phyloP scores from a whole-genome alignment of 2,329 filamentous ascomycete species.

The Trichoderma gracile region DNA sequence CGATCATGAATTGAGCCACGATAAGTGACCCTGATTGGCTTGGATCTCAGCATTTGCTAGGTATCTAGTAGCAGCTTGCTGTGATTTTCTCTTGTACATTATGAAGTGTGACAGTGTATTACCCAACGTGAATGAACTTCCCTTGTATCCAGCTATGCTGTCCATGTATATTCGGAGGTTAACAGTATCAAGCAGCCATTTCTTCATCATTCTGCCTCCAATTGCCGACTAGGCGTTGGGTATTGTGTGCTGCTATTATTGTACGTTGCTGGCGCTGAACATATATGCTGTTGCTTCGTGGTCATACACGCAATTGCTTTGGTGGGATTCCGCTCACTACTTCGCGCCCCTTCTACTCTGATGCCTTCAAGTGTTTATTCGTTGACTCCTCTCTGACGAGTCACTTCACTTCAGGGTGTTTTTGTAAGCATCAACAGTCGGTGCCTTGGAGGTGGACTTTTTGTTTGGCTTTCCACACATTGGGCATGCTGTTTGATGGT shows the following conservation, averaged over 20 bases:
- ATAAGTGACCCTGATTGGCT: too few relatives aligned
- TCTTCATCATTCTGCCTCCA: not conserved
- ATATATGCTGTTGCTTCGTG: not conserved
- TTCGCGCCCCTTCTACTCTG: not conserved
- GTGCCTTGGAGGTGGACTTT: slow-evolving; percentile 51
- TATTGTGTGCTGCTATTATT: not conserved
- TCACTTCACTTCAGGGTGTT: slow-evolving; percentile 57
- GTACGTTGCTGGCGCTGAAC: not conserved
- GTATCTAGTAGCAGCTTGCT: not conserved
- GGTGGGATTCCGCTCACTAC: slow-evolving; percentile 10
- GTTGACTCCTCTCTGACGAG: not conserved
- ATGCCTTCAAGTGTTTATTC: not conserved
- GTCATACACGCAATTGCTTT: not conserved
- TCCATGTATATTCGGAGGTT: not conserved
- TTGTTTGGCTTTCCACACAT: slow-evolving; percentile 64
- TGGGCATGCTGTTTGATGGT: slow-evolving; percentile 52
- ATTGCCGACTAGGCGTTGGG: not conserved
- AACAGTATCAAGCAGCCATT: not conserved
- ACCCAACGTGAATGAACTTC: not conserved
- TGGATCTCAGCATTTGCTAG: not conserved
- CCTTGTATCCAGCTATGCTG: not conserved
- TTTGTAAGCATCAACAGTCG: slow-evolving; percentile 60
- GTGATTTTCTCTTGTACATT: too few relatives aligned
- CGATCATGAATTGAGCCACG: too few relatives aligned
- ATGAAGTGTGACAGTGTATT: too few relatives aligned